A percentile compares a stretch with the other conserved stretches of the same genome.
These are phyloP conservation scores for Suhomyces kilbournensis DNA, from an alignment of 805 yeast species.

Conservation along the genomic window DNA sequence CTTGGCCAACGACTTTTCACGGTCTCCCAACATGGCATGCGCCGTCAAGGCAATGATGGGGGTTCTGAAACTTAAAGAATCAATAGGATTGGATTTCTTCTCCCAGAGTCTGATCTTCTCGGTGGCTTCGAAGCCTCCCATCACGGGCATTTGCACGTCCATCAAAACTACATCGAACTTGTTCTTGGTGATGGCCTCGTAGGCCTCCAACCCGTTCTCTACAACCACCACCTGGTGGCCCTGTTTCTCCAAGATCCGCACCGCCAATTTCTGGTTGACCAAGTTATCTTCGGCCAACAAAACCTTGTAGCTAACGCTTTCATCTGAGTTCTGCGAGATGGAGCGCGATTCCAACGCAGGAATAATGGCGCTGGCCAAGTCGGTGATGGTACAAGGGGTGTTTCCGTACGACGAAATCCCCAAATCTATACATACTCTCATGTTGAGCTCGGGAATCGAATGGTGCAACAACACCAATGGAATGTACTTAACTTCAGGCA, in stretches of 20 bases:
- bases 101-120: constrained; percentile 87
- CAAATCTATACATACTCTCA: constrained; percentile 77
- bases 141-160: constrained; percentile 95
- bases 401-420: constrained; percentile 88
- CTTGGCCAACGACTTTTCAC: constrained; percentile 80
- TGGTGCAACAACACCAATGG: constrained; percentile 80
- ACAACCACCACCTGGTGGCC: constrained; percentile 84
- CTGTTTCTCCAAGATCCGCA: constrained; percentile 77
- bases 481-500: constrained; percentile 78
- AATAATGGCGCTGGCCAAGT: constrained; percentile 75
- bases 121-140: constrained; percentile 94
- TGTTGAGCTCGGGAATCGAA: constrained; percentile 69
- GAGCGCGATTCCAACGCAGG: constrained; percentile 84
- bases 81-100: constrained; percentile 68
- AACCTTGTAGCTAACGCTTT: constrained; percentile 69
- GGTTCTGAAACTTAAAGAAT: constrained; percentile 66
- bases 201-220: constrained; percentile 81
- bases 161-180: constrained; percentile 78
- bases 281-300: constrained; percentile 83
- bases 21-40: constrained; percentile 91
- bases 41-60: constrained; percentile 91
- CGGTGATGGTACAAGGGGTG: constrained; percentile 80
- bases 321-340: constrained; percentile 76
- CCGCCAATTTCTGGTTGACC: constrained; percentile 85
- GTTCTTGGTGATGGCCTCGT: constrained; percentile 65